Conservation (phyloP, 106 monocot species). For the Amphibolis antarctica region DNA sequence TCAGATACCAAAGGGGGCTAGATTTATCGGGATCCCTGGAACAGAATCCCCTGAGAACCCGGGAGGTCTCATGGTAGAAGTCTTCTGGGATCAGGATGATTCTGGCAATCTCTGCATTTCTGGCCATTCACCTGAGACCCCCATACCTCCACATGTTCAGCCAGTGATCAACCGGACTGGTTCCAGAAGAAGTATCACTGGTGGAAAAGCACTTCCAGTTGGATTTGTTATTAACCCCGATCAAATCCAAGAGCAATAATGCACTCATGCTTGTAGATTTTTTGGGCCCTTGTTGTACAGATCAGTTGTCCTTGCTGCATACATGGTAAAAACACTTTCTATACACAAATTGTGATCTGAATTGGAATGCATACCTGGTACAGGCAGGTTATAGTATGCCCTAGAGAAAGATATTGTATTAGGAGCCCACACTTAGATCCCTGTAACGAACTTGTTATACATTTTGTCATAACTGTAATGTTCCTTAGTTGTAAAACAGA, state of each 20-base stretch:
- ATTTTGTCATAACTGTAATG: background rate
- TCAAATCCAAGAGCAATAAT: conserved; percentile 20
- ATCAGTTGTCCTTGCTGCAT: background rate
- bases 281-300: background rate
- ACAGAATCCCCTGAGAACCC: conserved; percentile 57
- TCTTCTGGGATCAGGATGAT: conserved; percentile 83
- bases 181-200: conserved; percentile 10
- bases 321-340: background rate
- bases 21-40: conserved; percentile 79
- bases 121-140: conserved; percentile 55
- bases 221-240: conserved; percentile 49
- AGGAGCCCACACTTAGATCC: too few species aligned
- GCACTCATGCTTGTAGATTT: background rate
- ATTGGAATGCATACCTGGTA: background rate
- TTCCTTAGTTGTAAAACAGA: background rate
- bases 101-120: conserved; percentile 66
- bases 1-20: conserved; percentile 80
- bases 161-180: conserved; percentile 4
- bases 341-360: background rate
- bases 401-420: too few species aligned
- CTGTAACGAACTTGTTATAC: too few species aligned
- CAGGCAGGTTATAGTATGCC: background rate
- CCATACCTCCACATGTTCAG: conserved; percentile 39
- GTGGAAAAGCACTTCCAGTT: conserved; percentile 10
- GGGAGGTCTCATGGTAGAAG: conserved; percentile 83